A percentile compares a stretch with the other conserved stretches of the same genome.
phyloP scores from a whole-genome alignment of 2,329 filamentous ascomycete genomes.

The Chaetomiaceae sp. region DNA sequence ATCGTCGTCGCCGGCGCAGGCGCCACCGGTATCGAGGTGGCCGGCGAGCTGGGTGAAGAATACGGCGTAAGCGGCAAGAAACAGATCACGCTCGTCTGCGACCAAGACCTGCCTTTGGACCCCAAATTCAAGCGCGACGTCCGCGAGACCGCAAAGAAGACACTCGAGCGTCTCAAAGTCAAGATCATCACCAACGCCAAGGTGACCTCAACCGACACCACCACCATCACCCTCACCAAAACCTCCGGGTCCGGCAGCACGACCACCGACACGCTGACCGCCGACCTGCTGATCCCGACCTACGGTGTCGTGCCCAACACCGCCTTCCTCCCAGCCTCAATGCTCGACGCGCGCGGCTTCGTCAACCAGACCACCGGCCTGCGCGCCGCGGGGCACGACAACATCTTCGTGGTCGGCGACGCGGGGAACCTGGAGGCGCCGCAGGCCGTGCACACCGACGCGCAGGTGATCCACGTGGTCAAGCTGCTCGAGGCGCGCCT shows the following conservation, averaged over 20 bases:
- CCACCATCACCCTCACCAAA: slow-evolving; percentile 9
- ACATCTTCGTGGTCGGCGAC: slow-evolving; percentile 29
- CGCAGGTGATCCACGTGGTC: slow-evolving; percentile 22
- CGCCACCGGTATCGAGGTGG: slow-evolving; percentile 44
- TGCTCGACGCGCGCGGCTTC: slow-evolving; percentile 25
- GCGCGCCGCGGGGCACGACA: slow-evolving; percentile 25
- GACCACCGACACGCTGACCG: slow-evolving; percentile 30
- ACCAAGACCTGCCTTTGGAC: slow-evolving; percentile 34
- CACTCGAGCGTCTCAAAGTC: slow-evolving; percentile 41
- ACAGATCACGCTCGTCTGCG: slow-evolving; percentile 40
- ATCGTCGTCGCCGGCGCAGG: slow-evolving; percentile 49
- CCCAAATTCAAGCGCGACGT: slow-evolving; percentile 31
- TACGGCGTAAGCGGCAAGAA: slow-evolving; percentile 40
- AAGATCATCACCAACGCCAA: slow-evolving; percentile 35
- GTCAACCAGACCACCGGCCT: slow-evolving; percentile 23
- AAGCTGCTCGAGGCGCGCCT: slow-evolving; percentile 23
- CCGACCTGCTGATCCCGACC: slow-evolving; percentile 43
- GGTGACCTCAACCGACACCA: slow-evolving; percentile 24
- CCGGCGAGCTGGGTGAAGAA: slow-evolving; percentile 45
- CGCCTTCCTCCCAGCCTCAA: slow-evolving; percentile 22
- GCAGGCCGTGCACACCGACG: slow-evolving; percentile 19
- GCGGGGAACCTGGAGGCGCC: slow-evolving; percentile 25
- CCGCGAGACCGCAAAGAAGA: slow-evolving; percentile 32
- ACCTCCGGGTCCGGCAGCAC: background rate
- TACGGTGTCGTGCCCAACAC: slow-evolving; percentile 42